Base-by-base conservation (phyloP, 202 grass and related monocot genomes). In the Miscanthus sacchariflorus region DNA sequence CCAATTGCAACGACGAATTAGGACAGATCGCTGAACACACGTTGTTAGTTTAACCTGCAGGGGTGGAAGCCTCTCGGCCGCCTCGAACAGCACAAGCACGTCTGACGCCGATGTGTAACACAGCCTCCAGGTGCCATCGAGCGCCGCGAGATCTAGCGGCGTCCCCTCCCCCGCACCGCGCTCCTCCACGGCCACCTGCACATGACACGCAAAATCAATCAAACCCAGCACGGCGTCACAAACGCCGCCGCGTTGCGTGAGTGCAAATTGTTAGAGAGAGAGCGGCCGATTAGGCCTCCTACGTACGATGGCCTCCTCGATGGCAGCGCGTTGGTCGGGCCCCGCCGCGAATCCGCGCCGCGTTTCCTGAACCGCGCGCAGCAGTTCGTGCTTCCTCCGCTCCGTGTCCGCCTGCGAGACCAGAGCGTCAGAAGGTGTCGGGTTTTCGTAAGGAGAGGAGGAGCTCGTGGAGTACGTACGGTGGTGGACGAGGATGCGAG, bases 41-140 rank as follows among this genome's bases (percentile, higher is more conserved):
- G 10, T 18, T 7, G 19, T 2, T 39, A 39, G 38, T 39, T 24
- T 6, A 17, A 90, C 96, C 92, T 96, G 89, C 77, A 96, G 89
- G 24, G 93, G 86, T 13, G 96, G 92, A 28, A 98, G 91, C 86
- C 90, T 96, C 9, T 88, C 83, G 25, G 94, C 94, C 9, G 92
- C 94, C 85, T 98, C 93, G 80, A 96, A 98, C 10, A 98, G 94
- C 50, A 94, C 71, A 44, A 95, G 85, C 71, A 98, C 96, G 85
- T 96, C 96, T 46, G 93, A 90, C 6, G 94, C 94, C 30, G 96
- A 94, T 4, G 94, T 98, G 87, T 96, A 98, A 74, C 95, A 93
- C 68, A 98, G 77, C 89, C 96, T 90, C 96, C 96, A 98, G 2
- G 94, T 96, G 11, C 94, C 92, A 58, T 98, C 94, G 69, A 98